Base-by-base conservation (phyloP, 1,284 basidiomycete genomes). In the Fistulinella cinereoalba region DNA sequence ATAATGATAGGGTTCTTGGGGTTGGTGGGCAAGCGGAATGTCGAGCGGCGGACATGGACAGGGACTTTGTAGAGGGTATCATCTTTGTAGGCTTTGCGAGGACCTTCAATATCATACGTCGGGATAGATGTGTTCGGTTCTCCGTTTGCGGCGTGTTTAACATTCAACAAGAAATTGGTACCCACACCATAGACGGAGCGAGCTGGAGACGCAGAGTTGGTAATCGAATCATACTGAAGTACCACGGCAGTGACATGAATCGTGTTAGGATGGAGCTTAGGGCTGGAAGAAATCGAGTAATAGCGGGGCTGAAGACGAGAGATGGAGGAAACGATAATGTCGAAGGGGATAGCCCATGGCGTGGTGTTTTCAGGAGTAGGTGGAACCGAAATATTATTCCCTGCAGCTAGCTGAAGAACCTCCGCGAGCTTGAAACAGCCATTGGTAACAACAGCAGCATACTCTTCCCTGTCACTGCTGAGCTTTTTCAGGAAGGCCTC, bases 1-100 rank as follows among this genome's bases (percentile, higher is more conserved):
- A 99, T 98, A 69, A 99, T 94, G 48, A 99, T 88, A 3, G 96
- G 96, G 51, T 92, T 95, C 78, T 97, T 97, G 44, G 96, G 96
- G 65, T 92, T 93, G 13, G 96, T 98, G 6, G 96, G 96, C 49
- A 99, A 73, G 46, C 96, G 80, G 84, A 99, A 99, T 11, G 94
- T 98, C 21, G 92, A 96, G 44, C 97, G 82, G 50, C 97, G 82
- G 47, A 98, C 90, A 66, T 99, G 96, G 50, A 99, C 81, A 11
- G 96, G 97, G 7, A 90, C 82, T 69, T 92, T 92, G 75, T 85
- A 92, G 34, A 82, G 66, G 21, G 72, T 75, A 6, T 82, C 82
- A 33, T 73, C 73, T 66, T 74, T 83, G 74, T 98, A 95, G 38
- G 85, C 79, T 49, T 87, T 84, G 42, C 97, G 80, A 4, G 96